These are phyloP conservation scores for Phytopythium vexans DNA, from an alignment of 352 stramenopile genomes.

Conservation along the genomic window DNA sequence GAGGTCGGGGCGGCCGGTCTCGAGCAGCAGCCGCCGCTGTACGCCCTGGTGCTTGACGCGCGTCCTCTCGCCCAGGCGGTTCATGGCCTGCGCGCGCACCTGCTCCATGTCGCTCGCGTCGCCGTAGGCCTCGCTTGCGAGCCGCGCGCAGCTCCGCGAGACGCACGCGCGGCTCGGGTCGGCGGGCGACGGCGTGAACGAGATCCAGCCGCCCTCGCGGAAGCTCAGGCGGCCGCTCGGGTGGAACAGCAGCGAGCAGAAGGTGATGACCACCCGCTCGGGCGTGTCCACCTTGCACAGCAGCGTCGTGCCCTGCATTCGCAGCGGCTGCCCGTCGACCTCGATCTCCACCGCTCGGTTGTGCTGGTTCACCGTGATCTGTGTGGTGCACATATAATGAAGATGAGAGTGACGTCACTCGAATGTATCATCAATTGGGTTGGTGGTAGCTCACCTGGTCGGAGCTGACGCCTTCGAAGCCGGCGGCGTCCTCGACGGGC, in stretches of 20 bases:
- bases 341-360: neutral
- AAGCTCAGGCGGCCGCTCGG: conserved; percentile 1
- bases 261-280: neutral
- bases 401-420: too few species aligned
- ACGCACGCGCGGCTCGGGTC: neutral
- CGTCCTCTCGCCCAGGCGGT: neutral
- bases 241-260: conserved; percentile 1
- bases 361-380: too few species aligned
- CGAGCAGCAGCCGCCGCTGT: neutral
- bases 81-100: neutral
- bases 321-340: neutral
- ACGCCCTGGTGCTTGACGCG: neutral
- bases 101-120: neutral
- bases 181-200: neutral
- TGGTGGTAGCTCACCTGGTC: too few species aligned
- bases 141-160: neutral
- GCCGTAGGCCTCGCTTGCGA: neutral
- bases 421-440: too few species aligned
- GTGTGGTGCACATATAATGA: too few species aligned
- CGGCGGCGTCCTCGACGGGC: too few species aligned
- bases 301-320: neutral
- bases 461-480: too few species aligned
- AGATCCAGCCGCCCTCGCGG: conserved; percentile 1
- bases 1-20: neutral
- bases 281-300: neutral